Conservation (phyloP, 345 rosid species). For the Syzygium grande region DNA sequence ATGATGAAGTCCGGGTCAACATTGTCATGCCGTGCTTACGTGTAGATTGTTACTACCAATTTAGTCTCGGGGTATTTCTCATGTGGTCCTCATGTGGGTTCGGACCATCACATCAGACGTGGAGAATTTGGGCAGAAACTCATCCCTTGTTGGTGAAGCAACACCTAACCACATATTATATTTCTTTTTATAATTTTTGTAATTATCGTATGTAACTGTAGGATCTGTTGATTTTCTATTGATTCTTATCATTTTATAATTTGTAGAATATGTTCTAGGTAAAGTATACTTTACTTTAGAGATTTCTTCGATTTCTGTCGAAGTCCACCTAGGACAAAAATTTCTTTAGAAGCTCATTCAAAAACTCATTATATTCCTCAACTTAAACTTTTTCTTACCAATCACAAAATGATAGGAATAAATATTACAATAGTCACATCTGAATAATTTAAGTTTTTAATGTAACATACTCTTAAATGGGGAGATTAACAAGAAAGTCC, state of each 20-base stretch:
- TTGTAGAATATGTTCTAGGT: neutral
- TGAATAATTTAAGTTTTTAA: neutral
- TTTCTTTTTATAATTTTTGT: neutral
- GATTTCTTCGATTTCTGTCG: neutral
- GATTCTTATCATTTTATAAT: accelerated
- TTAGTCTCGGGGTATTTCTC: neutral
- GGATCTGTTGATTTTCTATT: neutral
- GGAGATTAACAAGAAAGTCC: neutral
- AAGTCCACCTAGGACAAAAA: neutral
- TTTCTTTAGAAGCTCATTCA: neutral
- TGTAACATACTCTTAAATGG: neutral
- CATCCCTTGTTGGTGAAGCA: neutral
- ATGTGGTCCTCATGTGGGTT: neutral
- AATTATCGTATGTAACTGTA: neutral
- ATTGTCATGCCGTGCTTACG: neutral
- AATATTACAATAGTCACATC: neutral
- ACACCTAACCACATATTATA: neutral
- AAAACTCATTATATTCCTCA: neutral
- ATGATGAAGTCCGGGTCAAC: neutral
- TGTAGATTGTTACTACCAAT: neutral
- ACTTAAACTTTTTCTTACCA: neutral
- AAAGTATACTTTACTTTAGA: neutral
- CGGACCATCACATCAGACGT: neutral
- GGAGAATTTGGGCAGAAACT: neutral
- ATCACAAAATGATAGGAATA: neutral